These are phyloP conservation scores for Vanderwaltozyma verrucispora DNA, from an alignment of 805 yeast species.

Conservation along the genomic window DNA sequence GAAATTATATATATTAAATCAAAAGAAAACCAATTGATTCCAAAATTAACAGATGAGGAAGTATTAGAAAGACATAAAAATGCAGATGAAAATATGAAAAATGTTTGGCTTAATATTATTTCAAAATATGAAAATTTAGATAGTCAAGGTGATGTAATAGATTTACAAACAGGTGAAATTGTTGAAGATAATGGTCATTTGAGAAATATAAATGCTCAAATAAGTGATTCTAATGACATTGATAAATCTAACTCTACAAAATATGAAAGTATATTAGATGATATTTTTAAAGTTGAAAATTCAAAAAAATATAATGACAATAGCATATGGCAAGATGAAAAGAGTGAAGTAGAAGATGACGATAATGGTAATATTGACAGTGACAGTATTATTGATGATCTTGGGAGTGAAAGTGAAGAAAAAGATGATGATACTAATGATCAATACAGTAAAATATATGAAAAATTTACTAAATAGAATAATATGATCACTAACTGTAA, in stretches of 20 bases:
- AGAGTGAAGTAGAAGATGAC: conserved; percentile 2
- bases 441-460: too few relatives aligned
- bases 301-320: conserved; percentile 2
- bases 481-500: background rate
- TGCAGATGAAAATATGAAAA: conserved; percentile 28
- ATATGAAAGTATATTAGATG: too few relatives aligned
- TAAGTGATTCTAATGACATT: background rate
- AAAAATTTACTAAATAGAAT: background rate
- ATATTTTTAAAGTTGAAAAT: conserved; percentile 4
- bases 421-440: too few relatives aligned
- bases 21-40: conserved; percentile 24
- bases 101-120: conserved; percentile 43
- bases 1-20: conserved; percentile 24
- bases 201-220: conserved; percentile 30
- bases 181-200: conserved; percentile 63
- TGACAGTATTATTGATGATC: background rate
- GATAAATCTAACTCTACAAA: background rate
- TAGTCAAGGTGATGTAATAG: conserved; percentile 54
- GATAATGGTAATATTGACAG: conserved; percentile 2
- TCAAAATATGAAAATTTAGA: conserved; percentile 41
- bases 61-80: conserved; percentile 25
- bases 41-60: conserved; percentile 26
- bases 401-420: background rate
- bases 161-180: conserved; percentile 52
- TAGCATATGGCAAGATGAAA: conserved; percentile 10